Evolutionary conservation across 2,329 filamentous ascomycete genomes (phyloP), one percentile per base, ranked within the genome.

Genomic region (Penicillium sp.): DNA sequence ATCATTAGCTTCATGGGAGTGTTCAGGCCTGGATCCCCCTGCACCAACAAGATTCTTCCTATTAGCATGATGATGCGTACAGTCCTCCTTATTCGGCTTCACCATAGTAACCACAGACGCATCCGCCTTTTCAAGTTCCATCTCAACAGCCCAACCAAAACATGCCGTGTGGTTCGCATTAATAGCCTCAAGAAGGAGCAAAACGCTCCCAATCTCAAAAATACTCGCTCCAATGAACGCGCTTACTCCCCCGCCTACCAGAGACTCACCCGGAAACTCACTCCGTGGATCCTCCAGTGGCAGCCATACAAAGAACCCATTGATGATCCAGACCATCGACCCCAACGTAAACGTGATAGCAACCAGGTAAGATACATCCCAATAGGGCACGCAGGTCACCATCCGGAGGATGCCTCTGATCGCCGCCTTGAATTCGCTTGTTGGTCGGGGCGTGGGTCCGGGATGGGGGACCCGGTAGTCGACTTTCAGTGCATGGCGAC

Each of bases 111-210:
- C 51, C 0, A 23, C 52, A 5, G 35, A 9, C 2, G 31, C 60
- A 15, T 55, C 53, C 12, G 59, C 60, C 42, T 64, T 63, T 35
- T 71, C 71, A 2, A 79, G 35, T 0, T 73, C 73, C 20, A 74
- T 73, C 55, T 85, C 79, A 1, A 87, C 58, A 0, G 83, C 84
- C 83, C 83, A 88, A 3, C 84, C 84, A 62, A 87, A 87, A 63
- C 84, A 88, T 10, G 79, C 81, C 0, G 77, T 71, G 10, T 78
- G 72, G 58, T 86, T 81, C 59, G 83, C 81, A 62, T 88, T 88
- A n/a, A 86, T 74, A 3, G 84, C 84, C 65, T 88, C 84, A 1
- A 86, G 69, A 66, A 87, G 73, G 24, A 87, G 72, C 1, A 87
- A 66, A 1, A 87, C 61, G 31, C 80, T 82, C 0, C 83, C 84